A percentile compares a stretch with the other conserved stretches of the same genome.
Conservation (phyloP, 805 yeast genomes). For the Cyberlindnera euphorbiiphila region DNA sequence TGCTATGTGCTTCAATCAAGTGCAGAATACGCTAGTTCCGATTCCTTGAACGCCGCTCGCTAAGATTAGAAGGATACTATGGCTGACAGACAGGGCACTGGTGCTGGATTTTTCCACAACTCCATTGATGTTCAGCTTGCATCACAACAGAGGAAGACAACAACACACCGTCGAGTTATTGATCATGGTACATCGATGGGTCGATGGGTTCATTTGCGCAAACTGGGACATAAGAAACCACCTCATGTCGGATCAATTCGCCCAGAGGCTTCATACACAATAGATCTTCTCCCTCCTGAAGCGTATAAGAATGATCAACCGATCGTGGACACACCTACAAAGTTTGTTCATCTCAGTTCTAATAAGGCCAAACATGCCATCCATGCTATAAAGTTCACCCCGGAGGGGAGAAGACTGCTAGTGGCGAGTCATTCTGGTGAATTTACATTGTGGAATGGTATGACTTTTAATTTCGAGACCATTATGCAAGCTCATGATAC, state of each 20-base stretch:
- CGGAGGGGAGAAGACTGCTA: conserved; percentile 86
- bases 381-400: conserved; percentile 91
- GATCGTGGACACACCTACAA: conserved; percentile 62
- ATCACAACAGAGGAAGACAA: conserved; percentile 43
- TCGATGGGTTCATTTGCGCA: conserved; percentile 50
- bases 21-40: too few relatives aligned
- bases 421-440: conserved; percentile 94
- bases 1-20: too few relatives aligned
- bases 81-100: conserved; percentile 4
- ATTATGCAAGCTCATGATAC: conserved; percentile 98
- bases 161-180: conserved; percentile 62
- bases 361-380: conserved; percentile 91
- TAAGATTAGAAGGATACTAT: conserved; percentile 1
- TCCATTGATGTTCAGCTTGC: conserved; percentile 28
- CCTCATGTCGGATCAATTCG: conserved; percentile 46
- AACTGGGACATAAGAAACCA: conserved; percentile 37
- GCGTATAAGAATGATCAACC: conserved; percentile 49
- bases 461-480: conserved; percentile 91
- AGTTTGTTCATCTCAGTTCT: conserved; percentile 85
- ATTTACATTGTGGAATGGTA: conserved; percentile 94
- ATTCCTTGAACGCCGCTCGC: too few relatives aligned
- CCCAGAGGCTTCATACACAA: conserved; percentile 65
- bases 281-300: conserved; percentile 61
- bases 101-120: conserved; percentile 19
- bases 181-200: conserved; percentile 78